Evolutionary conservation across 257 asterid species (phyloP).

Genomic region (Solanum piurae): DNA sequence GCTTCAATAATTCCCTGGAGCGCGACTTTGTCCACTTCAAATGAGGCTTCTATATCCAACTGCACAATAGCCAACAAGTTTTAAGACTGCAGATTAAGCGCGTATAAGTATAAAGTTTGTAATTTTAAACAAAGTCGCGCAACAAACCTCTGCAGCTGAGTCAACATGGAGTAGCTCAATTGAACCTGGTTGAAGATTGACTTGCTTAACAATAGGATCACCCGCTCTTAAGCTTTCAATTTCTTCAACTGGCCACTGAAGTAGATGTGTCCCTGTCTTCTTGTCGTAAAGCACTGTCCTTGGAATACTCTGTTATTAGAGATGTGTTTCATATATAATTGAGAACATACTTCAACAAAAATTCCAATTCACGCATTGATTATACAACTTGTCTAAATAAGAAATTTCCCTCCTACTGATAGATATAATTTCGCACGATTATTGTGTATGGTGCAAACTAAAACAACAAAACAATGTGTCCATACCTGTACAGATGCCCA

Average conservation of each 20-base stretch:
- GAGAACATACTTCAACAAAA: background rate
- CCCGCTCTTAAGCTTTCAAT: slow-evolving; percentile 59
- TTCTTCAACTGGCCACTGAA: slow-evolving; percentile 86
- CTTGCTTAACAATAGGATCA: slow-evolving; percentile 25
- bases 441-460: background rate
- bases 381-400: background rate
- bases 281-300: slow-evolving; percentile 56
- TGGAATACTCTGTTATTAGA: slow-evolving; percentile 44
- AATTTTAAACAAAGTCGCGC: background rate
- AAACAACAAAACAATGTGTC: background rate
- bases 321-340: background rate
- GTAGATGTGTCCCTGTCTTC: slow-evolving; percentile 44
- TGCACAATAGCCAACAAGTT: slow-evolving; percentile 12
- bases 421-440: background rate
- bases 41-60: slow-evolving; percentile 59
- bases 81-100: background rate
- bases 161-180: slow-evolving; percentile 37
- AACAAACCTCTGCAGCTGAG: slow-evolving; percentile 51
- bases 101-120: background rate
- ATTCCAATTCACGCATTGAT: background rate
- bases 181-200: slow-evolving; percentile 65
- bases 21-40: slow-evolving; percentile 32
- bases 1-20: slow-evolving; percentile 18
- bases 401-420: background rate
- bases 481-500: slow-evolving; percentile 69